Base-by-base conservation (phyloP, 495 filamentous ascomycete genomes). In the Wilcoxina mikolae region DNA sequence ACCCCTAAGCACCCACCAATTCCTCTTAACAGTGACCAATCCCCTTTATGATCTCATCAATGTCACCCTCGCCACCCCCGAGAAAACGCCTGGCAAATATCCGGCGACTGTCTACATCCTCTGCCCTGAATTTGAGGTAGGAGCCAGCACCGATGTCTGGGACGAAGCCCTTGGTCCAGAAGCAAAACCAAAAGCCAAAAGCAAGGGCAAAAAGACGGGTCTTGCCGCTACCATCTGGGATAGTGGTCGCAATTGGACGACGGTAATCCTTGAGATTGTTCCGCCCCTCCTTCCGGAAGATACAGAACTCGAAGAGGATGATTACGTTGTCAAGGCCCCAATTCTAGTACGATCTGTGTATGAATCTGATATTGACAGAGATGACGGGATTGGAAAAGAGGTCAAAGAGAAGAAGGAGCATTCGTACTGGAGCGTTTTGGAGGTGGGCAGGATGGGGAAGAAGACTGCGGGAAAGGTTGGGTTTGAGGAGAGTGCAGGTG, bases 201-300 rank as follows among this genome's bases (percentile, higher is more conserved):
- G 69, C 55, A 60, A 73, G 68, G 39, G 68, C 60, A 38, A 70
- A 44, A 76, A 78, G 56, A 76, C 76, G 53, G 78, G 82, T 43
- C 87, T 94, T 65, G 87, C 84, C 3, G 91, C 91, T 15, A 95
- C 95, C 68, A 80, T 98, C 24, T 98, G 87, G 86, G 87, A 95
- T 55, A 77, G 81, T 55, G 89, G 89, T 0, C 74, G 90, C n/a
- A 98, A 95, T 65, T 95, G 87, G 86, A 89, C 87, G 1, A 85
- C 77, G 44, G 82, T 98, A 4, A 84, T 95, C 4, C 71, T 98
- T 15, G 91, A 98, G 67, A 83, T 98, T 10, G 76, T 94, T 4
- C 87, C 88, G 3, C 83, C 84, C 0, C 68, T 67, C 22, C 56
- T 80, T 33, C 63, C 56, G 2, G 66, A 28, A 52, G 61, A 59